Conservation (phyloP, 2,329 filamentous ascomycete genomes). For the Pseudocercospora fijiensis region DNA sequence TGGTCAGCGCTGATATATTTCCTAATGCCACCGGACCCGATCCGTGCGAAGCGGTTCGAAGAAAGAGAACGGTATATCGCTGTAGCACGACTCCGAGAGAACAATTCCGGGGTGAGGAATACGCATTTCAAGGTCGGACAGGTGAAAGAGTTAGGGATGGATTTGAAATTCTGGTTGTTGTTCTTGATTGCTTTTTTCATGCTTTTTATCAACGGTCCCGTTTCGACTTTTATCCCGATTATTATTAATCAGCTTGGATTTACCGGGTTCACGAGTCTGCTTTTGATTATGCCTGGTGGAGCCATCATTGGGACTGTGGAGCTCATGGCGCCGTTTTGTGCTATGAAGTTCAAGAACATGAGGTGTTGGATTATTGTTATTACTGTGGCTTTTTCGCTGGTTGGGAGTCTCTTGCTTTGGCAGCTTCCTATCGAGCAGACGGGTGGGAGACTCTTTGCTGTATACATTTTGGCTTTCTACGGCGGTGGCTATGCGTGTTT, state of each 20-base stretch:
- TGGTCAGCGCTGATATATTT: conserved; percentile 45
- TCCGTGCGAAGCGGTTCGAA: conserved; percentile 45
- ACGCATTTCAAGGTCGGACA: conserved; percentile 49
- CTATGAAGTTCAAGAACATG: conserved; percentile 40
- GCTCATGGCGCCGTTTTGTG: conserved; percentile 44
- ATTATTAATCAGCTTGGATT: conserved; percentile 51
- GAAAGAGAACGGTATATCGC: conserved; percentile 37
- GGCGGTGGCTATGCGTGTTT: conserved; percentile 52
- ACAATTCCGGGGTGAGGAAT: conserved; percentile 41
- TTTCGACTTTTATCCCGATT: conserved; percentile 49
- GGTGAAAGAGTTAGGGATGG: conserved; percentile 39
- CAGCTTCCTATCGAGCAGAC: conserved; percentile 43
- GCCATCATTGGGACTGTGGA: conserved; percentile 42
- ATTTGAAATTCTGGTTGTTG: conserved; percentile 44
- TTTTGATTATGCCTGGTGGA: conserved; percentile 47
- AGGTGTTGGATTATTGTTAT: conserved; percentile 44
- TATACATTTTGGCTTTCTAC: conserved; percentile 50
- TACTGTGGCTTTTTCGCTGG: conserved; percentile 45
- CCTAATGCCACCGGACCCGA: conserved; percentile 45
- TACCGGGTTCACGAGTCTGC: conserved; percentile 45
- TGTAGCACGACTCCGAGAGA: conserved; percentile 32
- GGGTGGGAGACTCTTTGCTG: conserved; percentile 51
- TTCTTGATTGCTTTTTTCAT: conserved; percentile 44
- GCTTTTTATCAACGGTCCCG: conserved; percentile 49
- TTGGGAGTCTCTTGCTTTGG: conserved; percentile 48